Evolutionary conservation across 2,329 filamentous ascomycete genomes (phyloP).

Genomic region (Cladosporium sp.): DNA sequence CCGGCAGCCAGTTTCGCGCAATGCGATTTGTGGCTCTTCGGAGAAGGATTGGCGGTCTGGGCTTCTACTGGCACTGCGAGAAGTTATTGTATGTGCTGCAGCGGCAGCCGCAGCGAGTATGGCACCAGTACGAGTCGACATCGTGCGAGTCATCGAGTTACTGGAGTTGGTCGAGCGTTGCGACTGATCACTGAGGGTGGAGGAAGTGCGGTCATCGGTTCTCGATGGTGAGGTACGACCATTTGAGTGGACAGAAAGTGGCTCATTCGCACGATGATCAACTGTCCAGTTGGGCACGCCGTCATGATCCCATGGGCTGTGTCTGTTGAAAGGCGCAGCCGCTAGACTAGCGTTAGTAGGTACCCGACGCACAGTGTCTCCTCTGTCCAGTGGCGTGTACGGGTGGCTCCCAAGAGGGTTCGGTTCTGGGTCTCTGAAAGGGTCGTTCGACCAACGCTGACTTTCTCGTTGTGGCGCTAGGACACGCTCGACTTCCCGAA

Average conservation of each 20-base stretch:
- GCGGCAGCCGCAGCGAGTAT: conserved; percentile 37
- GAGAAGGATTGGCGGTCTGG: conserved; percentile 34
- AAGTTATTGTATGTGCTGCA: conserved; percentile 12
- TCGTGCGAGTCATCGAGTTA: conserved; percentile 45
- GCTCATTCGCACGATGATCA: conserved; percentile 24
- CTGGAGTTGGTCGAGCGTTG: conserved; percentile 44
- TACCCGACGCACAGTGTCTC: conserved; percentile 31
- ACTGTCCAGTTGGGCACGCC: conserved; percentile 33
- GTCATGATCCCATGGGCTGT: conserved; percentile 22
- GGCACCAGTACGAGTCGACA: conserved; percentile 47
- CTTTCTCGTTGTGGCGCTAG: conserved; percentile 19
- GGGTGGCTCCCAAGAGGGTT: conserved; percentile 40
- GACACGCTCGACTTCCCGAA: conserved; percentile 26
- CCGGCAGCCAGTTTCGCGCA: conserved; percentile 25
- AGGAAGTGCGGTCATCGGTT: conserved; percentile 57
- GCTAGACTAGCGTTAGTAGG: conserved; percentile 26
- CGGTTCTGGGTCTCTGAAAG: conserved; percentile 39
- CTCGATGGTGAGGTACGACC: conserved; percentile 51
- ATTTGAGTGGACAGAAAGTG: conserved; percentile 20
- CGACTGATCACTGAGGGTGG: conserved; percentile 57
- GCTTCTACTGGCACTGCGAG: conserved; percentile 23
- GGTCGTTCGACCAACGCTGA: conserved; percentile 18
- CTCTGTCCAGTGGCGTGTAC: conserved; percentile 29
- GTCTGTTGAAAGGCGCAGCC: conserved; percentile 21
- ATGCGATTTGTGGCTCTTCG: conserved; percentile 40